Percentiles rank a stretch among this genome's conserved stretches.
Evolutionary conservation across 768 basidiomycete species (phyloP).

Genomic region (Trametes coccinea): DNA sequence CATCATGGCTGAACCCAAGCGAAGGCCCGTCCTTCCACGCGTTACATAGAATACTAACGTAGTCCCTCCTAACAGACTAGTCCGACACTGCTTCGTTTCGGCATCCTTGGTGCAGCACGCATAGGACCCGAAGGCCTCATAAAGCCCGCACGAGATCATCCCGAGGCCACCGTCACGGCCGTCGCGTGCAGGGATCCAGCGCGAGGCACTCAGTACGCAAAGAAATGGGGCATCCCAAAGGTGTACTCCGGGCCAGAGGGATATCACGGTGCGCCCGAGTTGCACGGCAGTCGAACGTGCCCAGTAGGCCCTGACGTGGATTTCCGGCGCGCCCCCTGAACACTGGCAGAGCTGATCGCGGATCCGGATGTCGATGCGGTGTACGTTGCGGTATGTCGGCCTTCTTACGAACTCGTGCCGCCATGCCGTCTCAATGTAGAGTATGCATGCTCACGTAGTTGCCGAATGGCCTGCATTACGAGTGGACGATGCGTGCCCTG

Average conservation of each 20-base stretch:
- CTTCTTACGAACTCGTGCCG: no score
- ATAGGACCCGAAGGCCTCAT: slow-evolving; percentile 58
- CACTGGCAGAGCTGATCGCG: slow-evolving; percentile 19
- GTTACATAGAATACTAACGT: no score
- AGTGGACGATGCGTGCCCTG: slow-evolving; percentile 38
- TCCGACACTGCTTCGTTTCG: slow-evolving; percentile 31
- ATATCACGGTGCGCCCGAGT: slow-evolving; percentile 49
- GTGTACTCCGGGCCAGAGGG: slow-evolving; percentile 46
- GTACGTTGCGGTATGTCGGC: slow-evolving; percentile 29
- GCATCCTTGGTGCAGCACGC: slow-evolving; percentile 53
- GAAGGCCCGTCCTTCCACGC: no score
- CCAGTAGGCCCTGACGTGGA: no score
- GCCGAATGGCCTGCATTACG: slow-evolving; percentile 37
- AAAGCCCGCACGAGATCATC: slow-evolving; percentile 50
- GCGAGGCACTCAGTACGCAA: slow-evolving; percentile 51
- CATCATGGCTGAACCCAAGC: no score
- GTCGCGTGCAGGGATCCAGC: slow-evolving; percentile 56
- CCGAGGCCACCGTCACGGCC: slow-evolving; percentile 55
- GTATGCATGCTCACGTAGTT: no score
- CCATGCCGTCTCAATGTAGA: no score
- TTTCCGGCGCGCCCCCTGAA: background rate
- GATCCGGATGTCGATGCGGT: slow-evolving; percentile 35
- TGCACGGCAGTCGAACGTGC: no score
- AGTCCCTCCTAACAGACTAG: no score
- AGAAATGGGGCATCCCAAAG: slow-evolving; percentile 52